These are phyloP conservation scores for Furculomyces boomerangus DNA, from an alignment of 371 early-diverging fungal species.

Conservation along the genomic window DNA sequence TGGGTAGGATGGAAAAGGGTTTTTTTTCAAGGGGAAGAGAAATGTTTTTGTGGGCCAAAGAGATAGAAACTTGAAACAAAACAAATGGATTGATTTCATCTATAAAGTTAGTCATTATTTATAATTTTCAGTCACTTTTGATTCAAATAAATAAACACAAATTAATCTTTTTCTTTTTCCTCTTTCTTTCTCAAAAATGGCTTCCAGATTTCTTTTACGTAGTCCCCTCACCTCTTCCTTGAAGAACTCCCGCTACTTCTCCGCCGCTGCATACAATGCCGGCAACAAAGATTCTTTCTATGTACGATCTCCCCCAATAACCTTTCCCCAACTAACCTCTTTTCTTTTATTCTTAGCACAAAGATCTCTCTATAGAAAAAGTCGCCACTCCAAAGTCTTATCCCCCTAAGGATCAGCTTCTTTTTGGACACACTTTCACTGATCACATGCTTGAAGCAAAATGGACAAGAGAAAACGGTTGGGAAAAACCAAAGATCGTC, in stretches of 20 bases:
- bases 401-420: conserved; percentile 54
- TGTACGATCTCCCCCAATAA: neutral
- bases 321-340: neutral
- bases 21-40: too few relatives aligned
- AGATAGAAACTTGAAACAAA: too few relatives aligned
- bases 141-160: too few relatives aligned
- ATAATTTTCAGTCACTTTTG: too few relatives aligned
- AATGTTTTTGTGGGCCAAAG: too few relatives aligned
- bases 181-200: too few relatives aligned
- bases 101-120: too few relatives aligned
- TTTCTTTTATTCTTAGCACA: neutral
- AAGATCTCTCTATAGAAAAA: conserved; percentile 8
- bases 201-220: neutral
- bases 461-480: conserved; percentile 61
- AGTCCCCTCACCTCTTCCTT: neutral
- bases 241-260: neutral
- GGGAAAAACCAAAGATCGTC: conserved; percentile 51
- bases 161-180: too few relatives aligned
- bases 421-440: conserved; percentile 77
- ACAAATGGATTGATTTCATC: too few relatives aligned
- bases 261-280: neutral
- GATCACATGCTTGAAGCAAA: conserved; percentile 86
- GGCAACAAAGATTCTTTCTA: neutral
- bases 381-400: conserved; percentile 31
- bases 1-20: too few relatives aligned